Evolutionary conservation across 2,329 filamentous ascomycete genomes (phyloP).

Genomic region (Seiridium cupressi): DNA sequence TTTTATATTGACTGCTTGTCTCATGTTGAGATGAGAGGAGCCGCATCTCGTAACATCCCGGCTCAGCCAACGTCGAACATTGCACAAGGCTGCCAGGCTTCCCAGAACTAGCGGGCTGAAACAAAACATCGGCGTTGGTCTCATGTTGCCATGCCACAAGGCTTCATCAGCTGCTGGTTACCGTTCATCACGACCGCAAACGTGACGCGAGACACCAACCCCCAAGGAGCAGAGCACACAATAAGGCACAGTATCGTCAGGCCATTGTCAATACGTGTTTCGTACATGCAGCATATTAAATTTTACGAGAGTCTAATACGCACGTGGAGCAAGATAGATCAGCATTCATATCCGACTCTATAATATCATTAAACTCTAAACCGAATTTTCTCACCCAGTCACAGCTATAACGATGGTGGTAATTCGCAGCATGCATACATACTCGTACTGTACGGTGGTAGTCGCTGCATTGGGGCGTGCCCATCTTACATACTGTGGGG

Average conservation of each 20-base stretch:
- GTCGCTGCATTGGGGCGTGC: neutral
- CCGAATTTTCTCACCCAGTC: neutral
- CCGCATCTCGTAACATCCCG: neutral
- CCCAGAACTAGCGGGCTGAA: neutral
- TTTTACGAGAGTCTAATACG: neutral
- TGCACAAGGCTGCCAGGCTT: neutral
- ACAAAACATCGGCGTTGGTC: neutral
- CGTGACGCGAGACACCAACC: neutral
- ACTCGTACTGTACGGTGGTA: too few species aligned
- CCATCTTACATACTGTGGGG: neutral
- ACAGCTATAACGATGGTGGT: too few species aligned
- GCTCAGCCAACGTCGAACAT: constrained; percentile 1
- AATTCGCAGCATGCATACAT: too few species aligned
- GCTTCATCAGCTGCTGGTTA: neutral
- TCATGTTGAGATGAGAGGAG: constrained; percentile 5
- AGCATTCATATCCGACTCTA: neutral
- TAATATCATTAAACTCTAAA: neutral
- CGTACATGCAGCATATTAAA: neutral
- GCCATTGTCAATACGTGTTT: too few species aligned
- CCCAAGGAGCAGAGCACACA: neutral
- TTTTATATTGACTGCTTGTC: constrained; percentile 4
- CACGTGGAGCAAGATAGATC: neutral
- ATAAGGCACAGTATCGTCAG: too few species aligned
- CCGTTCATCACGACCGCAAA: neutral
- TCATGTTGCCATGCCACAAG: neutral